Base-by-base conservation (phyloP, 257 asterid species). In the Euphrasia confusa region DNA sequence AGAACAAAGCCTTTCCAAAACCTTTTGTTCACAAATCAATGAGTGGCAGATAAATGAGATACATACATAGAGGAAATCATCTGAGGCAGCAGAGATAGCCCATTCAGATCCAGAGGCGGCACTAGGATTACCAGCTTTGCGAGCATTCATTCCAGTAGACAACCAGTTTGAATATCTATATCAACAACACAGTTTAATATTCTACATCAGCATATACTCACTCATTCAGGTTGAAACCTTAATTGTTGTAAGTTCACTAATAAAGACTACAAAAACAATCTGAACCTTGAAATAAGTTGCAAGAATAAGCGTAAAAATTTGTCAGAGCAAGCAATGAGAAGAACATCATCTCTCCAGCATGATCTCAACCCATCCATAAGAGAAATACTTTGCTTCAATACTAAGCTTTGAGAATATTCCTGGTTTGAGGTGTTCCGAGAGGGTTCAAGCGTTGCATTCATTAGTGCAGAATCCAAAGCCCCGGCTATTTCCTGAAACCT, bases 401-500 rank as follows among this genome's bases (percentile, higher is more conserved):
- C 75, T 50, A 89, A 77, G 54, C 60, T 77, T 64, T 72, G 79
- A 76, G 90, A 78, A 59, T 62, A 65, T 67, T 72, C 77, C 67
- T 67, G 71, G 68, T 79, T 78, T 18, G 82, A 64, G 57, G 75
- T 63, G 73, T 68, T 81, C 69, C 73, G 81, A 71, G 82, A 70
- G 11, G 81, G 78, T 40, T 54, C 77, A 37, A 93, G 88, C 30
- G 84, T 71, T 71, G 85, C 63, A 71, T 68, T 79, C 81, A 65
- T 64, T 61, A 93, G 96, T 54, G 88, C 85, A 70, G 97, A 85
- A 84, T 93, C 99, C 85, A 93, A 72, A 75, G 88, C 83, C 72
- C 97, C 96, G 6, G 97, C 99, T 64, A 93, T 89, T 81, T 93
- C 97, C 88, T 89, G 99, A 79, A 93, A 93, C 83, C 97, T 90